Conservation (phyloP, 1,284 basidiomycete species). For the Gymnopus androsaceus region DNA sequence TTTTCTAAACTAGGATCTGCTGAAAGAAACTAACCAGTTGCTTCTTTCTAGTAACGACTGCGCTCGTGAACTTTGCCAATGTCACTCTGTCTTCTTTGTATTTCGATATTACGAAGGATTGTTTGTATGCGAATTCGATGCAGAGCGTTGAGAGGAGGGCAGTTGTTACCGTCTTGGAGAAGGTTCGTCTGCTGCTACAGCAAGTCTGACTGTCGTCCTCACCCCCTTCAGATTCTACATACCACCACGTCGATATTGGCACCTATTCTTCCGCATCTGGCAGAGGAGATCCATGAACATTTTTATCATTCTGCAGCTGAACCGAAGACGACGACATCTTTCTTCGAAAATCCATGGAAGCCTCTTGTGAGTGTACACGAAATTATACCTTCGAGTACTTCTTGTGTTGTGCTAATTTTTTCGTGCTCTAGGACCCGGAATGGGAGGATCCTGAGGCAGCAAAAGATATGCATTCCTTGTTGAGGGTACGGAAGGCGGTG, state of each 20-base stretch:
- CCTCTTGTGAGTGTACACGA: conserved; percentile 47
- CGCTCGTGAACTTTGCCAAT: conserved; percentile 69
- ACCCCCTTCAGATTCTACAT: conserved; percentile 56
- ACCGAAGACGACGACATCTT: conserved; percentile 28
- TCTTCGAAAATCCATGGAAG: conserved; percentile 45
- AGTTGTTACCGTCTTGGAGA: conserved; percentile 72
- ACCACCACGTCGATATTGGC: conserved; percentile 78
- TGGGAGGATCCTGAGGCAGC: conserved; percentile 59
- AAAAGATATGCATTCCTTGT: conserved; percentile 59
- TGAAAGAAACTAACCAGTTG: background rate
- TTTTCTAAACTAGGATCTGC: background rate
- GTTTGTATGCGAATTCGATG: conserved; percentile 75
- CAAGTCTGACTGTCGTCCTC: background rate
- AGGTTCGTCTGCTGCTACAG: conserved; percentile 47
- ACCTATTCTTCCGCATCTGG: conserved; percentile 89
- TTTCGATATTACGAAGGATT: conserved; percentile 92
- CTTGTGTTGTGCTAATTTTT: background rate
- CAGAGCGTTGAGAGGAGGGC: conserved; percentile 59
- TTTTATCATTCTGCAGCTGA: conserved; percentile 25
- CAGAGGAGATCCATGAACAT: conserved; percentile 81
- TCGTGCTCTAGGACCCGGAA: conserved; percentile 40
- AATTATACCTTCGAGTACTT: background rate
- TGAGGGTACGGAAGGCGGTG: conserved; percentile 57
- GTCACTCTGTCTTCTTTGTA: conserved; percentile 81
- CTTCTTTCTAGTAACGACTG: conserved; percentile 50